A percentile compares a stretch with the other conserved stretches of the same genome.
These are phyloP conservation scores for Talaromyces sp. DNA, from an alignment of 2,329 filamentous ascomycete genomes.

Conservation along the genomic window DNA sequence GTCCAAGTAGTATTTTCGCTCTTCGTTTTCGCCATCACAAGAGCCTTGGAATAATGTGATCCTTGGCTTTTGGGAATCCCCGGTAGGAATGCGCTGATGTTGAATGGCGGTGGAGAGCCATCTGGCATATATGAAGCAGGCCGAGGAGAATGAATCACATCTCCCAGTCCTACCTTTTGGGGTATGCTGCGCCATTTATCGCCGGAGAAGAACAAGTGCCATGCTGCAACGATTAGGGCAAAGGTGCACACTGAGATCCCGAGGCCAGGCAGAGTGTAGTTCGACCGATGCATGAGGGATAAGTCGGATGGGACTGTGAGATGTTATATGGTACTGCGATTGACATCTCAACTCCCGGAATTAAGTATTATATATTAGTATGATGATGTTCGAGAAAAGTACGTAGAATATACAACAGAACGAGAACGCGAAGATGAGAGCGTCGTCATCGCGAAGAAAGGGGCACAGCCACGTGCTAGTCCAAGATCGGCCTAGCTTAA, in stretches of 20 bases:
- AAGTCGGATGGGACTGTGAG: neutral
- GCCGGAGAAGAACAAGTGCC: conserved; percentile 26
- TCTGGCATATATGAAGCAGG: conserved; percentile 14
- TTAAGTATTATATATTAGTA: neutral
- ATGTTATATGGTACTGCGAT: neutral
- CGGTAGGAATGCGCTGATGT: conserved; percentile 27
- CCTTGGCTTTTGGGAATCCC: conserved; percentile 44
- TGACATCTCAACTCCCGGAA: neutral
- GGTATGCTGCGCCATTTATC: conserved; percentile 34
- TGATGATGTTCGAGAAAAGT: neutral
- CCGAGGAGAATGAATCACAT: conserved; percentile 21
- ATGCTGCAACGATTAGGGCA: conserved; percentile 26
- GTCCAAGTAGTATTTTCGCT: conserved; percentile 38
- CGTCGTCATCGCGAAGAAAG: neutral
- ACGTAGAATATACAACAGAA: neutral
- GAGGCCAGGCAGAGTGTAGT: conserved; percentile 26
- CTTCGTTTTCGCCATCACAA: conserved; percentile 40
- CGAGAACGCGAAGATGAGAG: neutral
- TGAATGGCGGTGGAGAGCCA: conserved; percentile 13
- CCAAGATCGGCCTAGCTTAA: neutral
- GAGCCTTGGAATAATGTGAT: conserved; percentile 50
- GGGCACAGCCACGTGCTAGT: neutral
- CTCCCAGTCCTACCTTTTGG: conserved; percentile 39
- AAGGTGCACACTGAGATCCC: conserved; percentile 30
- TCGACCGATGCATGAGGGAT: conserved; percentile 2